phyloP scores from a whole-genome alignment of 2,329 filamentous ascomycete species.

The Pseudogymnoascus sp. region DNA sequence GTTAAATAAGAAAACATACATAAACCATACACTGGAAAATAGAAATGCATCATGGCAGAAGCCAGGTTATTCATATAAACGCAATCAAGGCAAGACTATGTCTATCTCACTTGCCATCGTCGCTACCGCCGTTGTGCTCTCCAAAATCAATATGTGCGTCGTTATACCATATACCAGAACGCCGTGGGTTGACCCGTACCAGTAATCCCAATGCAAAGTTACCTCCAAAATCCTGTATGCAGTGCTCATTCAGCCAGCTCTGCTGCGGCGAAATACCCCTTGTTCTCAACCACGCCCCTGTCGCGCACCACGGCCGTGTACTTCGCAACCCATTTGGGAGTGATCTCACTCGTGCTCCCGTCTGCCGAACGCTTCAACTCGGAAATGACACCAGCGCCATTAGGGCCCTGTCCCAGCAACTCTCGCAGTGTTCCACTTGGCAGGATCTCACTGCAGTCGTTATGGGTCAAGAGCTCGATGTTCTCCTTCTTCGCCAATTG shows the following conservation, averaged over 20 bases:
- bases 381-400: slow-evolving; percentile 69
- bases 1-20: slow-evolving; percentile 38
- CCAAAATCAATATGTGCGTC: slow-evolving; percentile 5
- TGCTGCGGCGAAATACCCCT: slow-evolving; percentile 90
- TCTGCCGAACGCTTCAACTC: slow-evolving; percentile 47
- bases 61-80: neutral
- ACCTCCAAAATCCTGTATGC: slow-evolving; percentile 11
- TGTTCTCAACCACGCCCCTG: slow-evolving; percentile 93
- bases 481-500: slow-evolving; percentile 72
- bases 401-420: slow-evolving; percentile 63
- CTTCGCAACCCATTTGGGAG: slow-evolving; percentile 90
- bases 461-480: slow-evolving; percentile 87
- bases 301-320: slow-evolving; percentile 94
- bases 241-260: slow-evolving; percentile 46
- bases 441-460: slow-evolving; percentile 86
- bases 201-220: slow-evolving; percentile 12
- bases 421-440: slow-evolving; percentile 78
- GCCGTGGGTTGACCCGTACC: neutral
- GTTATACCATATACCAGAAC: neutral
- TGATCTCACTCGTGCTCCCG: slow-evolving; percentile 55
- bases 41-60: neutral
- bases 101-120: neutral
- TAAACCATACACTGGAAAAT: neutral
- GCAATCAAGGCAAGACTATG: neutral
- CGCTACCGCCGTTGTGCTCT: neutral